A percentile compares a stretch with the other conserved stretches of the same genome.
These are phyloP conservation scores for Picochlorum sp. DNA, from an alignment of 139 green algal species.

Conservation along the genomic window DNA sequence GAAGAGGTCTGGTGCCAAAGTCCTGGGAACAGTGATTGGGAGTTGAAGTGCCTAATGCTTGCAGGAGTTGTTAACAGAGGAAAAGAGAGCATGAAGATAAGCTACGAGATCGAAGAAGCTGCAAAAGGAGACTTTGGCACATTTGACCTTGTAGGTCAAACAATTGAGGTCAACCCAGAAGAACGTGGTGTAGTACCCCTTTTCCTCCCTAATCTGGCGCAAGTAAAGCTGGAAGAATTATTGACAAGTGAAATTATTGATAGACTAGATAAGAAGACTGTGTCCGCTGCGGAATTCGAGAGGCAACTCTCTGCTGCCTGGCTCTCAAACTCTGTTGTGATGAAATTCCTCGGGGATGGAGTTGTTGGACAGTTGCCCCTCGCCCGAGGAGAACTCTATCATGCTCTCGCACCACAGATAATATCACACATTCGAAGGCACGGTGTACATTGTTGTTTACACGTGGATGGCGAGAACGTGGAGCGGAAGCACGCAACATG, in stretches of 20 bases:
- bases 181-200: not conserved
- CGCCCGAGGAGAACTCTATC: not conserved
- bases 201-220: not conserved
- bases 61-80: constrained; percentile 10
- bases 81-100: not conserved
- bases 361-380: not conserved
- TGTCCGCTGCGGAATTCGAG: not conserved
- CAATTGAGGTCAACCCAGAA: not conserved
- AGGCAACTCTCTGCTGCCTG: not conserved
- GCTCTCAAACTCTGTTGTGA: not conserved
- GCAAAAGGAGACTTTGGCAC: too few relatives aligned
- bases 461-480: not conserved
- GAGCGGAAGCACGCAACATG: too few relatives aligned
- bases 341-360: not conserved
- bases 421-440: not conserved
- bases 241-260: not conserved
- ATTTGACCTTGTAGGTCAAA: not conserved
- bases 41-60: constrained; percentile 1
- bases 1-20: constrained; percentile 2
- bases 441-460: not conserved
- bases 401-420: not conserved
- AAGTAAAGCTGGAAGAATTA: not conserved
- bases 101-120: not conserved
- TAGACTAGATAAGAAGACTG: not conserved
- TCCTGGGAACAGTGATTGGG: not conserved